Base-by-base conservation (phyloP, 352 stramenopile species). In the Aphanomyces cochlioides region DNA sequence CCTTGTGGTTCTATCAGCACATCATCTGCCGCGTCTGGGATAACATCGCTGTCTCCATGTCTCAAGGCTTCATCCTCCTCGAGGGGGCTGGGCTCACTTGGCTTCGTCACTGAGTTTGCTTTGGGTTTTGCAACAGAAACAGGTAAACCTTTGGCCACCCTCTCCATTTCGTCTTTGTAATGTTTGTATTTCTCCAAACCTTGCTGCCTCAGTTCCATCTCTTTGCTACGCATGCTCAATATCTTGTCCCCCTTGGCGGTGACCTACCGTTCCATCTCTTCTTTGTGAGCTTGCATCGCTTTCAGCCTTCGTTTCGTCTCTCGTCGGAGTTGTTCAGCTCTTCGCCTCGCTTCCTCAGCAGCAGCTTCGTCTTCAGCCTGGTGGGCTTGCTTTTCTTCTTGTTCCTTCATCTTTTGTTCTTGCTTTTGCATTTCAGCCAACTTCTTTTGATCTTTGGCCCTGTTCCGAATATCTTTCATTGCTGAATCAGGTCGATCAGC, bases 151-250 rank as follows among this genome's bases (percentile, higher is more conserved):
- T 89, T 89, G 0, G 81, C 83, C 7, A 84, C 76, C 1, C 81
- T 77, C 68, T 92, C 80, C 28, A 89, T 69, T 48, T 86, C 79
- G n/a, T 77, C 77, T 38, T 83, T 75, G n/a, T 79, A 83, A n/a
- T 54, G 81, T 47, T 85, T 90, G 74, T 84, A 84, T 2, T 73
- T 73, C 45, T 77, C 73, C 6, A 90, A 73, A 2, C 80, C 78
- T 66, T 82, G 76, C 39, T 88, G 75, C 38, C 86, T 79, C 8
- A 78, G 66, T 56, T 90, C 80, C 53, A 77, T 58, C 13, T 89
- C 75, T 66, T 79, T 80, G 13, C 84, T 92, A 37, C 2, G 53
- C 7, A 28, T 15, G 48, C 43, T 21, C 47, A 53, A 48, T 56
- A n/a, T 12, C 17, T 7, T 19, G 53, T 60, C 59, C n/a, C 58